Conservation (phyloP, 148 eudicot genomes). For the Camellia sinensis region DNA sequence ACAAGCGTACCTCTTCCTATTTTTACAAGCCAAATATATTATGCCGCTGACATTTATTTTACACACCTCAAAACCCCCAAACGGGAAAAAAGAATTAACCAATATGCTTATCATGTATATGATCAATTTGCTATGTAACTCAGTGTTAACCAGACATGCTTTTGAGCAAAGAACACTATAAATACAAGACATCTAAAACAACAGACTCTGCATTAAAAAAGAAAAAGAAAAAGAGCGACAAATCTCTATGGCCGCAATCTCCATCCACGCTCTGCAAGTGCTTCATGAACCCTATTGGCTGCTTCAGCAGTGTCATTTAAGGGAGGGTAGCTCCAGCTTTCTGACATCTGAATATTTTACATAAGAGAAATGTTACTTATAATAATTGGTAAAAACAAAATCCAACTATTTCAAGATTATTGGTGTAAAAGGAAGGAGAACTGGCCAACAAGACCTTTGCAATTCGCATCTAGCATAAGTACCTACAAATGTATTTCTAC, state of each 20-base stretch:
- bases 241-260: constrained; percentile 55
- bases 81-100: constrained; percentile 2
- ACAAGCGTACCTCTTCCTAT: constrained; percentile 8
- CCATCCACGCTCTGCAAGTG: constrained; percentile 95
- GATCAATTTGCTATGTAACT: neutral
- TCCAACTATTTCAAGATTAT: neutral
- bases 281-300: constrained; percentile 64
- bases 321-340: constrained; percentile 98
- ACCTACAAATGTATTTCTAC: neutral
- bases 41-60: constrained; percentile 10
- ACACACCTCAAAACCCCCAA: constrained; percentile 15
- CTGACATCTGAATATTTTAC: constrained; percentile 56
- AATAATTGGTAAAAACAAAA: neutral
- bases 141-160: neutral
- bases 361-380: constrained; percentile 1
- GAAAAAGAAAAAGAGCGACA: neutral
- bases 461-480: neutral
- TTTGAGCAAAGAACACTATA: neutral
- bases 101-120: neutral
- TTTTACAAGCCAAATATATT: constrained; percentile 19
- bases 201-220: neutral
- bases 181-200: neutral
- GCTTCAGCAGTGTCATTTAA: constrained; percentile 90
- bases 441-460: neutral
- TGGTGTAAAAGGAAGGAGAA: neutral